Evolutionary conservation across 805 yeast species (phyloP).

Genomic region (Clavispora vitiphila): DNA sequence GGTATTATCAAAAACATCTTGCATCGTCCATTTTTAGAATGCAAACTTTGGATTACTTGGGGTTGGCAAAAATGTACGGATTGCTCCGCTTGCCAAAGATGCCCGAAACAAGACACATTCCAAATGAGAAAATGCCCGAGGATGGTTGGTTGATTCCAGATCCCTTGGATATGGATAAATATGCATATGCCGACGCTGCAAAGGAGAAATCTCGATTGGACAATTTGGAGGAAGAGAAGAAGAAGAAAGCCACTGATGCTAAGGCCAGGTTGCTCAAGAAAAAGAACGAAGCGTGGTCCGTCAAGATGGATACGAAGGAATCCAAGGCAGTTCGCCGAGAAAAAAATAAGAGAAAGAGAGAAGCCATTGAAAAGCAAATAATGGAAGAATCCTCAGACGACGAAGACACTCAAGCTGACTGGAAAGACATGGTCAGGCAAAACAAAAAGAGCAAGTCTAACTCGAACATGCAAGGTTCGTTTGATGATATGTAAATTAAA

Average conservation of each 20-base stretch:
- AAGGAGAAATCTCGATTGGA: constrained; percentile 61
- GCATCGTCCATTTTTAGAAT: constrained; percentile 85
- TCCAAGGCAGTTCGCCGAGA: constrained; percentile 58
- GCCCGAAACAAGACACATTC: constrained; percentile 73
- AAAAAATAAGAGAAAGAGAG: constrained; percentile 60
- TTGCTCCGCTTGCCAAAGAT: constrained; percentile 80
- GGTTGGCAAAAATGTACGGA: constrained; percentile 73
- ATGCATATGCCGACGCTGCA: constrained; percentile 55
- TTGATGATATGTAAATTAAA: constrained; percentile 43
- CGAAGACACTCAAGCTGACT: constrained; percentile 55
- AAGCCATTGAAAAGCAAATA: constrained; percentile 56
- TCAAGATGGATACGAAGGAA: constrained; percentile 60
- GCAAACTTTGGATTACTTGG: constrained; percentile 63
- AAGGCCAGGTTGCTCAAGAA: constrained; percentile 39
- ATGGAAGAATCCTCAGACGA: constrained; percentile 41
- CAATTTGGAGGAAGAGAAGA: constrained; percentile 47
- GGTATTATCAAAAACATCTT: constrained; percentile 81
- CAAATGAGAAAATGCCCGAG: constrained; percentile 47
- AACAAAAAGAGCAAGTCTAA: constrained; percentile 54
- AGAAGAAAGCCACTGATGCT: constrained; percentile 33
- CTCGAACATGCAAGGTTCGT: constrained; percentile 47
- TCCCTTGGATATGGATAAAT: constrained; percentile 62
- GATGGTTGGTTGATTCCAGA: constrained; percentile 68
- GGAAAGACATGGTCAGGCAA: constrained; percentile 77
- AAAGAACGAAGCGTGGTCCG: constrained; percentile 76